Evolutionary conservation across 2,329 filamentous ascomycete genomes (phyloP).

Genomic region (Ophiostoma perfectum): DNA sequence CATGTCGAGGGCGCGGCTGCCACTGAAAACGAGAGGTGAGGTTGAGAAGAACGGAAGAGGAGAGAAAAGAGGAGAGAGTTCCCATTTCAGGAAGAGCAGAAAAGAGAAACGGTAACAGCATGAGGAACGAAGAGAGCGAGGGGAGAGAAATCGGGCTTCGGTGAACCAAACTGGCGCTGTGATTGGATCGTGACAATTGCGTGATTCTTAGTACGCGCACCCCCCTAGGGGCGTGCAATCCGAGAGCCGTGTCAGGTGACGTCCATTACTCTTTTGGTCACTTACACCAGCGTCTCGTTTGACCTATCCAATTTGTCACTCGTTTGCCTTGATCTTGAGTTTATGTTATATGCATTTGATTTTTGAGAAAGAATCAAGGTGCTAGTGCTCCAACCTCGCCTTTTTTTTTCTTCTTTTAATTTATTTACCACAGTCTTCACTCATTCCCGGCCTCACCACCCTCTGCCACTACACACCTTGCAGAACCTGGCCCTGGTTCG

Average conservation of each 20-base stretch:
- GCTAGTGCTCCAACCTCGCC: not conserved
- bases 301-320: not conserved
- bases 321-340: not conserved
- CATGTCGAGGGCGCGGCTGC: not conserved
- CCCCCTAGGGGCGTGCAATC: not conserved
- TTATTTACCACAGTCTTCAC: not conserved
- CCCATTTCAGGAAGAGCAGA: not conserved
- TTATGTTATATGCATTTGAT: not conserved
- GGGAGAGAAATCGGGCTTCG: slow-evolving; percentile 7
- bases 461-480: slow-evolving; percentile 16
- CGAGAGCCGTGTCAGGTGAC: slow-evolving; percentile 18
- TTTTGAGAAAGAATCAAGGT: too few species aligned
- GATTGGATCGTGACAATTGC: slow-evolving; percentile 26
- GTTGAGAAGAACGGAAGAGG: slow-evolving; percentile 9
- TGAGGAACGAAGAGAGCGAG: not conserved
- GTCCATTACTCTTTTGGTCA: not conserved
- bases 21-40: slow-evolving; percentile 22
- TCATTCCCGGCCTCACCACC: too few species aligned
- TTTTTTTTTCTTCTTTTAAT: not conserved
- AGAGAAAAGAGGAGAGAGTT: not conserved
- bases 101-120: not conserved
- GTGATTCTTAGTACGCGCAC: slow-evolving; percentile 20
- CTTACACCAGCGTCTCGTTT: not conserved
- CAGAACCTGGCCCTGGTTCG: slow-evolving; percentile 38
- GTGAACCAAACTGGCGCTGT: not conserved